Evolutionary conservation across 768 basidiomycete species (phyloP), one percentile per base, ranked within the genome.

Genomic region (Boletus rubroflammeus): DNA sequence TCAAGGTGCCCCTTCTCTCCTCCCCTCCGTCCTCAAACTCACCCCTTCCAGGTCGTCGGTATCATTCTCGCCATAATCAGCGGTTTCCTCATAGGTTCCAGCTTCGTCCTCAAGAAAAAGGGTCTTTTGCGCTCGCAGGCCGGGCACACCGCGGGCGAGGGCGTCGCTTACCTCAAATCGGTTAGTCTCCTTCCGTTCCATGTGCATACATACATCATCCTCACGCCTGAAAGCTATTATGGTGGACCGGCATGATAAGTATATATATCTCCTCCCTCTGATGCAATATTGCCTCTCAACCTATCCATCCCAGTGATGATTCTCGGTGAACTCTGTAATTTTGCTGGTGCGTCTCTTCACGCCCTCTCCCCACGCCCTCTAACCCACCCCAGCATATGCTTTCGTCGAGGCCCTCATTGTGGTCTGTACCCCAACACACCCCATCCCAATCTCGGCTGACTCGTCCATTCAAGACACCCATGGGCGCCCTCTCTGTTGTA

Each of bases 41-140:
- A 60, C 40, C 21, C 35, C 19, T n/a, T 25, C 34, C 66, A 88
- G 86, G 62, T 90, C 65, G 83, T 90, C 60, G 90, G 90, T 11
- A 82, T 93, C 61, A 70, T 90, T 44, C 81, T 93, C 55, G 89
- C 91, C 46, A 68, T 93, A 47, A 62, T 68, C 35, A 92, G 88
- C 64, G 97, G 96, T 8, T 39, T 93, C 28, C 82, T 99, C 56
- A 99, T 98, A 56, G 97, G 96, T 5, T 81, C 82, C 38, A 88
- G 86, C 62, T 98, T 98, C 71, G 95, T 98, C 3, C 88, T 99
- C 76, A 99, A 99, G 84, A 99, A 99, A 81, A 97, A 93, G 67
- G 96, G 90, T 9, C 76, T 93, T 19, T 67, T 93, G 50, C 79
- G 84, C 70, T 83, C 86, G 68, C 89, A 90, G 76, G 87, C 88